Conservation (phyloP, 805 yeast species). For the Saccharomyces eubayanus region DNA sequence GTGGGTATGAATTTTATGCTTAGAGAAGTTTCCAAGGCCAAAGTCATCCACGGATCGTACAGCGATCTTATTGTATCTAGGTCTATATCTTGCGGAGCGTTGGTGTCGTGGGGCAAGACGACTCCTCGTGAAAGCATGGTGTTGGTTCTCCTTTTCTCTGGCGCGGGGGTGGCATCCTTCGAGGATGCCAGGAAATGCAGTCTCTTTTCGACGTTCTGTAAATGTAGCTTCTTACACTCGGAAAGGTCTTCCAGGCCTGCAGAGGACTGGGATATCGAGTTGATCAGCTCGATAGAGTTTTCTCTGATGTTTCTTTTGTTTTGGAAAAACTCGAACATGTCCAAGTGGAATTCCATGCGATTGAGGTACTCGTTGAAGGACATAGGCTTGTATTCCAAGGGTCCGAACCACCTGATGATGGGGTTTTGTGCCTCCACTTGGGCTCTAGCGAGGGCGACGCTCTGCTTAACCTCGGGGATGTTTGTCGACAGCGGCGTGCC, state of each 20-base stretch:
- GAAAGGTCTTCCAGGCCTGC: background rate
- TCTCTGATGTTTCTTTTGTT: slow-evolving; percentile 15
- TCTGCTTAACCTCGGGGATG: slow-evolving; percentile 29
- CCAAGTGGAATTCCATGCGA: slow-evolving; percentile 26
- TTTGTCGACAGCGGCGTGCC: slow-evolving; percentile 25
- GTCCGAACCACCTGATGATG: slow-evolving; percentile 61
- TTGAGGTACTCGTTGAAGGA: slow-evolving; percentile 32
- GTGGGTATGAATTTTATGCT: slow-evolving; percentile 32
- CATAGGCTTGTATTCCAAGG: slow-evolving; percentile 48
- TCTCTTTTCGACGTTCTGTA: background rate
- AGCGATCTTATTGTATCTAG: slow-evolving; percentile 26
- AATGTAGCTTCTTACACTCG: background rate
- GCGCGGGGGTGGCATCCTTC: slow-evolving; percentile 5
- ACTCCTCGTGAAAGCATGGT: slow-evolving; percentile 10
- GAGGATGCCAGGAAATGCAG: background rate
- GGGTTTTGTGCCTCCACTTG: slow-evolving; percentile 38
- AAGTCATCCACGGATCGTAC: slow-evolving; percentile 31
- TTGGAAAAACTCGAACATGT: slow-evolving; percentile 23
- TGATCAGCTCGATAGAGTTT: slow-evolving; percentile 9
- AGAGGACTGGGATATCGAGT: background rate
- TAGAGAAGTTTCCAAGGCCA: slow-evolving; percentile 30
- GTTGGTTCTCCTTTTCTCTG: slow-evolving; percentile 6
- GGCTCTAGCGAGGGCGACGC: slow-evolving; percentile 36
- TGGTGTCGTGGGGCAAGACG: slow-evolving; percentile 12
- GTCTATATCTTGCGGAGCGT: slow-evolving; percentile 19